Evolutionary conservation across 768 basidiomycete genomes (phyloP), one percentile per base, ranked within the genome.

Genomic region (Fibroporia radiculosa): DNA sequence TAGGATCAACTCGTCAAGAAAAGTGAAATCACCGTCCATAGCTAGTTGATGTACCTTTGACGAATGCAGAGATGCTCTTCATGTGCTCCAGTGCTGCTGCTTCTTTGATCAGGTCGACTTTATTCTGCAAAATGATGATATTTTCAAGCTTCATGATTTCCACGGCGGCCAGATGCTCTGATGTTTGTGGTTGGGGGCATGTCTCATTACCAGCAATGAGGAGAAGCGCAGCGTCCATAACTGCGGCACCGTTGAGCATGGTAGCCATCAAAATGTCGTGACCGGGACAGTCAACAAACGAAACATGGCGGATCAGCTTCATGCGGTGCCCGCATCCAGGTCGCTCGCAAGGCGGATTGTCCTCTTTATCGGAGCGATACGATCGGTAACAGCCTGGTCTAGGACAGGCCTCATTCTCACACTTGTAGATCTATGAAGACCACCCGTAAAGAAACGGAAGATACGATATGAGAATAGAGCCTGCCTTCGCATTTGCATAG

Each of bases 261-360:
- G 95, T 99, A 40, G 96, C 96, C 96, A 99, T 99, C 65, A 99
- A 82, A 82, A 99, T 98, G 66, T 97, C 93, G 78, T 95, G 93
- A 50, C 93, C 90, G 1, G 89, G 91, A 56, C 86, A 92, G 66
- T 99, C 96, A 61, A 99, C 96, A 66, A 99, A 99, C 3, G 95
- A 98, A 59, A 98, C 93, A 58, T 99, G 96, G 53, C 93, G 84
- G 51, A 97, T 61, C 53, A 98, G 80, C 56, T 84, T 85, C 91
- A 97, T 93, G 14, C 79, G 77, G 45, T 82, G 80, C 29, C 82
- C 84, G 67, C 96, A 98, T 48, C 91, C 90, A 18, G 90, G 88
- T 16, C 91, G 77, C 66, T 96, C 93, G 65, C 96, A 99, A 14
- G 82, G 82, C 6, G 95, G 95, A 55, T 80, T 78, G 51, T 92